Percentiles rank a stretch among this genome's conserved stretches.
Evolutionary conservation across 306 rosid species (phyloP).

Genomic region (Dalbergia cochinchinensis): DNA sequence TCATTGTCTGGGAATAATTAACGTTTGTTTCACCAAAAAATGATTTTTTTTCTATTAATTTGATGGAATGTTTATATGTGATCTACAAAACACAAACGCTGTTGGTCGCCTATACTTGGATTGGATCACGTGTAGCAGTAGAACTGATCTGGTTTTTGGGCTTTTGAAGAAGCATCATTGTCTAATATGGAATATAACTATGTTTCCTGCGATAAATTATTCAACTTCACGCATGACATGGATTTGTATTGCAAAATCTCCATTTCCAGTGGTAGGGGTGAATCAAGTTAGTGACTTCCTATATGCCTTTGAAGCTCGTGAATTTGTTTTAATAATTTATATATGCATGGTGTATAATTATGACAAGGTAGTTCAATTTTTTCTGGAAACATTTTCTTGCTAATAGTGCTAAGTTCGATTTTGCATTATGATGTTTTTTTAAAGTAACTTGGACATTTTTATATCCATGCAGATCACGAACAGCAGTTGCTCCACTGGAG

Average conservation of each 20-base stretch:
- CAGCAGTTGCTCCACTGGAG: conserved; percentile 95
- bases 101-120: neutral
- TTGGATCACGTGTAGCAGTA: conserved; percentile 2
- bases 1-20: conserved; percentile 35
- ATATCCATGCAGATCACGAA: conserved; percentile 73
- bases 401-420: neutral
- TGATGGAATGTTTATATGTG: neutral
- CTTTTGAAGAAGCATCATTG: neutral
- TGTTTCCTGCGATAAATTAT: neutral
- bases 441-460: neutral
- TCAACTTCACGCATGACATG: neutral
- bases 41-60: neutral
- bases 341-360: neutral
- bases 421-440: conserved; percentile 2
- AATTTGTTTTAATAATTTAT: conserved; percentile 6
- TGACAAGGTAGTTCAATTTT: neutral
- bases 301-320: neutral
- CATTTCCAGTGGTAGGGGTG: conserved; percentile 4
- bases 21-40: neutral
- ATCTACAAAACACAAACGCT: neutral
- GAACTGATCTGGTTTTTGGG: neutral
- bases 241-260: neutral
- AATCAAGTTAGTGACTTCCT: neutral
- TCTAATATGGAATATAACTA: neutral
- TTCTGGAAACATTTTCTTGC: neutral